Evolutionary conservation across 805 yeast species (phyloP), one percentile per base, ranked within the genome.

Genomic region (Starmerella scarabaei): DNA sequence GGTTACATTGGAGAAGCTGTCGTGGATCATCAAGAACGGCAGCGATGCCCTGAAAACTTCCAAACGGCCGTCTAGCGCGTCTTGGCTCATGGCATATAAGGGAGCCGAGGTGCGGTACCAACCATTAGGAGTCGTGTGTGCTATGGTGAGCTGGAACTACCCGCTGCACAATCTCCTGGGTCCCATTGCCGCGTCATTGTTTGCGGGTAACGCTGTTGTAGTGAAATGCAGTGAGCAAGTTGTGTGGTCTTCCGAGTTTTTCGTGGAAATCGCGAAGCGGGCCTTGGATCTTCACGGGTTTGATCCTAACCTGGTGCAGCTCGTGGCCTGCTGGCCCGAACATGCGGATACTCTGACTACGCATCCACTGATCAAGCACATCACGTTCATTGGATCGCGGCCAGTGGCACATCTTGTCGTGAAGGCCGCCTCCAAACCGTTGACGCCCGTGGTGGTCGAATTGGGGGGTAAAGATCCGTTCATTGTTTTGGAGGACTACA

Each of bases 401-500:
- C 86, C 88, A 1, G 94, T 91, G 20, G 96, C 97, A 3, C 91
- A 85, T 55, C 73, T 74, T 43, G 94, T 91, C 14, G 77, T 80
- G 28, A 69, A 67, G 34, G 81, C 86, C 31, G 96, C 97, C 2
- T 71, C 95, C 33, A 73, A 73, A 44, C 69, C 81, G n/a, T 65
- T 91, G 53, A 88, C 94, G 0, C 99, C 97, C 0, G 85, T 88
- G 32, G 96, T 88, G 18, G 86, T 84, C 8, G 99, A 91, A 60
- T 67, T 91, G 28, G 99, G 99, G 28, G 99, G 99, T 17, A 91
- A 91, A 54, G 99, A 91, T 59, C 80, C 96, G 0, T 73, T 84
- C 17, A 69, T 91, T 37, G 84, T 86, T 3, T 68, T 91, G 48
- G 96, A 88, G 53, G 58, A 54, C 30, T 45, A 44, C 24, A 40